A percentile compares a stretch with the other conserved stretches of the same genome.
Evolutionary conservation across 129 eudicot genomes (phyloP).

Genomic region (Helichrysum umbraculigerum): DNA sequence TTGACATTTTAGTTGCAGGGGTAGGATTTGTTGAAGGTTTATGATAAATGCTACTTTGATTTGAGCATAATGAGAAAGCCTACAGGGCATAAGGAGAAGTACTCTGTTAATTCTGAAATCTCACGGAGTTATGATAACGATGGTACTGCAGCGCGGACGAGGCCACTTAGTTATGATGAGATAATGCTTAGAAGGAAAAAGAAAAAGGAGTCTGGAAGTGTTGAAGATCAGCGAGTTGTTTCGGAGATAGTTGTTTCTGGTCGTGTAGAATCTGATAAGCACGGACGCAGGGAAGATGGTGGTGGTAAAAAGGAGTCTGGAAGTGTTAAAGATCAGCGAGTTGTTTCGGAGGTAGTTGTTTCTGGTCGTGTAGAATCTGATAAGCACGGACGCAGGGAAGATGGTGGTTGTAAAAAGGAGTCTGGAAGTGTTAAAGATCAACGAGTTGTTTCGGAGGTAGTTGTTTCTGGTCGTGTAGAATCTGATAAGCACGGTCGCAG

Average conservation of each 20-base stretch:
- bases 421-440: constrained; percentile 32
- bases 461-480: constrained; percentile 27
- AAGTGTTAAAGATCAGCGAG: constrained; percentile 27
- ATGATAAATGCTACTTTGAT: not conserved
- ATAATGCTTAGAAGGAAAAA: constrained; percentile 72
- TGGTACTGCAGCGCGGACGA: constrained; percentile 88
- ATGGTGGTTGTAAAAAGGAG: constrained; percentile 29
- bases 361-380: constrained; percentile 35
- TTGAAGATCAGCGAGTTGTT: constrained; percentile 28
- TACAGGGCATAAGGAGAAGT: constrained; percentile 45
- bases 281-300: constrained; percentile 30
- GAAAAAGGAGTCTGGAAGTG: constrained; percentile 43
- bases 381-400: not conserved
- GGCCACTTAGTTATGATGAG: constrained; percentile 83
- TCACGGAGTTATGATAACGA: constrained; percentile 37
- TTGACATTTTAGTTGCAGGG: not conserved
- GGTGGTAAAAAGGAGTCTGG: constrained; percentile 19
- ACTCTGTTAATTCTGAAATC: constrained; percentile 32
- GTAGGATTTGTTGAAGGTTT: constrained; percentile 7
- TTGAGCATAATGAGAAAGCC: constrained; percentile 52
- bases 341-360: constrained; percentile 24
- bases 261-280: constrained; percentile 9
- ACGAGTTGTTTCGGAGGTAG: constrained; percentile 24
- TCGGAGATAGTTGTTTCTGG: constrained; percentile 24
- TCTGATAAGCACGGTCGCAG: constrained; percentile 15